phyloP scores from a whole-genome alignment of 139 green algal genomes.

The Limnomonas spitsbergensis region DNA sequence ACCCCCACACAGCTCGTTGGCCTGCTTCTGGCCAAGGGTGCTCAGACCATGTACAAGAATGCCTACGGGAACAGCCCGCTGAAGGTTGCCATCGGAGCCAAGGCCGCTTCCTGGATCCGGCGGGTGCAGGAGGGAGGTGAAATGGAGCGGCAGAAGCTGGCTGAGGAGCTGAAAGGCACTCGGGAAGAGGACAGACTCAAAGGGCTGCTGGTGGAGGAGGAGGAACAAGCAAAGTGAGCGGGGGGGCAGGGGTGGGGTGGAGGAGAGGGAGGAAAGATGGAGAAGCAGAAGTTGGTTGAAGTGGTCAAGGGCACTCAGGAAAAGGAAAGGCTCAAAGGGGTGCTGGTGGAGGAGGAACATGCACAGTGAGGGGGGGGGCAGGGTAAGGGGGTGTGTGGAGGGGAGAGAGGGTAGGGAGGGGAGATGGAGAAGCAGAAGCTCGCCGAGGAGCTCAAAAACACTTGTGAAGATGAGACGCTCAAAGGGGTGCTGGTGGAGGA shows the following conservation, averaged over 20 bases:
- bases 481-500: conserved; percentile 7
- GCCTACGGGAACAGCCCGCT: conserved; percentile 44
- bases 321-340: background rate
- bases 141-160: conserved; percentile 23
- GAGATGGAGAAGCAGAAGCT: conserved; percentile 21
- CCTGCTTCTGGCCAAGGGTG: conserved; percentile 40
- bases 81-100: conserved; percentile 10
- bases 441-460: conserved; percentile 20
- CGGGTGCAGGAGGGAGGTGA: conserved; percentile 28
- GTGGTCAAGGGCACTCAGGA: too few species aligned
- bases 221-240: conserved; percentile 31
- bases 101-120: conserved; percentile 27
- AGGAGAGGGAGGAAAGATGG: too few species aligned
- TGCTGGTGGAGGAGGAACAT: background rate
- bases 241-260: too few species aligned
- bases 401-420: conserved; percentile 18
- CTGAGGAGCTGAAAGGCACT: conserved; percentile 20
- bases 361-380: background rate
- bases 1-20: conserved; percentile 39
- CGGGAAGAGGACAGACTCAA: conserved; percentile 15
- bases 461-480: conserved; percentile 15
- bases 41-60: conserved; percentile 38
- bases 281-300: background rate
- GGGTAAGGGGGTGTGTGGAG: background rate
- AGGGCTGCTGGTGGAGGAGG: background rate